Conservation (phyloP, 2,329 filamentous ascomycete genomes). For the Aspergillus floridensis region DNA sequence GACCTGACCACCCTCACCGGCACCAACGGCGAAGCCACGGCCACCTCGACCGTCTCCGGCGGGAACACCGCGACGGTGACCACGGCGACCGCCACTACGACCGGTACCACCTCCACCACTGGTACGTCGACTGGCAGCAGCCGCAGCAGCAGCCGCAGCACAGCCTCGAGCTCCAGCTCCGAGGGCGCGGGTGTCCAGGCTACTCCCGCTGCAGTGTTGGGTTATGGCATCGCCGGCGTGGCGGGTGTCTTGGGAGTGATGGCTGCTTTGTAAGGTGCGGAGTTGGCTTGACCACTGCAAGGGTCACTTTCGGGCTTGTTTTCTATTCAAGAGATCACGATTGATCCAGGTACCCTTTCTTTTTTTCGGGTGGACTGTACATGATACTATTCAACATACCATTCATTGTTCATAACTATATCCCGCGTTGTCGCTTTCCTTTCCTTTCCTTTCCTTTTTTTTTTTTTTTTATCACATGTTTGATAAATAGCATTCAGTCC, state of each 20-base stretch:
- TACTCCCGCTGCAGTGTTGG: background rate
- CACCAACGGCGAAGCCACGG: background rate
- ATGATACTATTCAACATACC: background rate
- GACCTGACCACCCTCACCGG: background rate
- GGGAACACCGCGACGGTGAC: conserved; percentile 21
- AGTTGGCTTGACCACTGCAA: background rate
- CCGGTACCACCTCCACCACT: background rate
- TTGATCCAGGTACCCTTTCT: background rate
- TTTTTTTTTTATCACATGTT: background rate
- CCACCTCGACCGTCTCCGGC: conserved; percentile 2
- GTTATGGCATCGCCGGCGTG: background rate
- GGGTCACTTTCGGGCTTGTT: too few relatives aligned
- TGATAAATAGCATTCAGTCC: background rate
- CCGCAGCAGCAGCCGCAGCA: background rate
- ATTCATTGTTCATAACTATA: background rate
- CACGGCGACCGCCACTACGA: conserved; percentile 15
- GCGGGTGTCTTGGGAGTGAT: background rate
- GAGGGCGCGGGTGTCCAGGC: background rate
- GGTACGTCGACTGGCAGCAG: background rate
- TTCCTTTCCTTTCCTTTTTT: too few relatives aligned
- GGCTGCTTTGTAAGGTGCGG: background rate
- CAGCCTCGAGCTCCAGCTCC: background rate
- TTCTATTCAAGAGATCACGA: too few relatives aligned
- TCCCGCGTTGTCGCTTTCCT: background rate
- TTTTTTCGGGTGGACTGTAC: background rate